phyloP scores from a whole-genome alignment of 23 red algal species.

The Cyanidioschyzon merolae region DNA sequence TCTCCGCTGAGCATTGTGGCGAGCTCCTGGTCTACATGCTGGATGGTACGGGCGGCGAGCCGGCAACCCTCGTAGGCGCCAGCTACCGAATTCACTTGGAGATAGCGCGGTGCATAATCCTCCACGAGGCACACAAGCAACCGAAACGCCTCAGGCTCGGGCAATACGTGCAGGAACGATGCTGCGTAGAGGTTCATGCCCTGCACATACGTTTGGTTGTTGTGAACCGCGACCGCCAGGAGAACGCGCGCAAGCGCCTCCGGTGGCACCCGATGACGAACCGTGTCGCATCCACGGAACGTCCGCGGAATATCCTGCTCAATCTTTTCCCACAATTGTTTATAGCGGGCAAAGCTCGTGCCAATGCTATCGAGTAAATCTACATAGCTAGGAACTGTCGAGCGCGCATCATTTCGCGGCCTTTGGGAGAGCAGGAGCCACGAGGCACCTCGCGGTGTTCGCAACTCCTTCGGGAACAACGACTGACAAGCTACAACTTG shows the following conservation, averaged over 20 bases:
- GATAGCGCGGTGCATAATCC: not conserved
- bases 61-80: not conserved
- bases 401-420: not conserved
- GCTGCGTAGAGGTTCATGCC: constrained; percentile 6
- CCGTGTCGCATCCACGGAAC: not conserved
- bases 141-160: not conserved
- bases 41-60: not conserved
- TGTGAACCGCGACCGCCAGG: not conserved
- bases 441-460: not conserved
- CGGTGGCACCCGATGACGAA: not conserved
- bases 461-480: not conserved
- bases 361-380: not conserved
- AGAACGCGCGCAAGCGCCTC: not conserved
- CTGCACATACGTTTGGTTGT: not conserved
- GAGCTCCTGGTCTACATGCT: not conserved
- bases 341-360: not conserved
- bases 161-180: not conserved
- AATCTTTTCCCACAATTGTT: not conserved
- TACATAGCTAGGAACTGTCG: not conserved
- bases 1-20: not conserved
- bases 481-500: not conserved
- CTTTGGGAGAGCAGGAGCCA: not conserved
- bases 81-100: not conserved
- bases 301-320: constrained; percentile 4
- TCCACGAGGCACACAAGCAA: not conserved